Evolutionary conservation across 441 rosid species (phyloP).

Genomic region (Metrosideros polymorpha): DNA sequence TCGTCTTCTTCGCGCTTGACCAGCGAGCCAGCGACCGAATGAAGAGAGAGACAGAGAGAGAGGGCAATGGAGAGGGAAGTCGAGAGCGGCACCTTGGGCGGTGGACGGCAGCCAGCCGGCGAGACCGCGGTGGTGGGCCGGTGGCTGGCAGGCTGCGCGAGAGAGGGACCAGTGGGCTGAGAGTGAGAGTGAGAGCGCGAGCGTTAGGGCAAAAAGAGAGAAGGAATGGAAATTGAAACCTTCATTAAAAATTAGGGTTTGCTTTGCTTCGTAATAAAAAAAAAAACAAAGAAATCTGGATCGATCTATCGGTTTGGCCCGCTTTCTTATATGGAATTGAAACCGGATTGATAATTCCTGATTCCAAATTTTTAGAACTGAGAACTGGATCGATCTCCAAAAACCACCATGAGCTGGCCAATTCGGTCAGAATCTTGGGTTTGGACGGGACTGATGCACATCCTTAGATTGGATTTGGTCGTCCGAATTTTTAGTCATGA

Average conservation of each 20-base stretch:
- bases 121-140: background rate
- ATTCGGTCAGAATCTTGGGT: too few species aligned
- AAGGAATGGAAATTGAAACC: background rate
- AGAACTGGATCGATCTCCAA: too few species aligned
- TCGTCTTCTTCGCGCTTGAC: background rate
- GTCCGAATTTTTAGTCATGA: too few species aligned
- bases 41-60: too few species aligned
- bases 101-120: background rate
- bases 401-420: too few species aligned
- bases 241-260: too few species aligned
- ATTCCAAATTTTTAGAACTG: too few species aligned
- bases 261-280: background rate
- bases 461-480: too few species aligned
- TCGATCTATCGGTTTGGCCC: background rate
- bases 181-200: background rate
- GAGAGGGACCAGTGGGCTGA: background rate
- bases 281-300: background rate
- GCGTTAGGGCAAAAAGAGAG: background rate
- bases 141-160: background rate
- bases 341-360: too few species aligned
- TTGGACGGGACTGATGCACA: too few species aligned
- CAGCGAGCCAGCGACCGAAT: too few species aligned
- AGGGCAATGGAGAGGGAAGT: background rate
- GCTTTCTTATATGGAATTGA: too few species aligned
- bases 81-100: background rate